Conservation (phyloP, 2,329 filamentous ascomycete species). For the Thelonectria discophora region DNA sequence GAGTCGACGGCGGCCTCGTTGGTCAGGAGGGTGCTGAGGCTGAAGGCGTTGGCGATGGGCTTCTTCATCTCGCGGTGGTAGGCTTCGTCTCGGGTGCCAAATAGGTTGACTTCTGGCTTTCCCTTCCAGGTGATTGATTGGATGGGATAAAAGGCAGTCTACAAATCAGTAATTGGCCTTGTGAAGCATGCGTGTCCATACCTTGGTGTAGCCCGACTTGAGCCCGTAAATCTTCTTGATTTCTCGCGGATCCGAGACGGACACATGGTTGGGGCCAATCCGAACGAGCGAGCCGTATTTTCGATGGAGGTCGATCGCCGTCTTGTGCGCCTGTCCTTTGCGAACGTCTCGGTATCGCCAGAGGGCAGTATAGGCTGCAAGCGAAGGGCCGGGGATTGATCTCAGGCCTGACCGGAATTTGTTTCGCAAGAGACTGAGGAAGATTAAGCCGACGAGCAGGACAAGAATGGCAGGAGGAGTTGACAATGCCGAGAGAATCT, state of each 20-base stretch:
- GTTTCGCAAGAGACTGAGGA: slow-evolving; percentile 4
- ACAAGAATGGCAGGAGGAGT: not conserved
- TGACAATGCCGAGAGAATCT: not conserved
- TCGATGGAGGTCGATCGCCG: slow-evolving; percentile 8
- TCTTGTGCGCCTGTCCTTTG: slow-evolving; percentile 18
- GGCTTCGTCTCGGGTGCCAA: slow-evolving; percentile 16
- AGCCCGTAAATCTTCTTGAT: slow-evolving; percentile 29
- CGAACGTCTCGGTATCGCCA: slow-evolving; percentile 19
- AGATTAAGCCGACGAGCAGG: not conserved
- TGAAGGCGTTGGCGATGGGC: slow-evolving; percentile 16
- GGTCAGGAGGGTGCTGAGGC: slow-evolving; percentile 11
- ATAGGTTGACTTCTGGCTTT: slow-evolving; percentile 16
- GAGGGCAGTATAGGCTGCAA: slow-evolving; percentile 14
- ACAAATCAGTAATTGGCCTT: not conserved
- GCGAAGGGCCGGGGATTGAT: slow-evolving; percentile 3
- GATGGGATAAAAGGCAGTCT: slow-evolving; percentile 21
- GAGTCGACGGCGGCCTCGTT: slow-evolving; percentile 18
- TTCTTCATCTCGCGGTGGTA: slow-evolving; percentile 24
- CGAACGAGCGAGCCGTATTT: slow-evolving; percentile 12
- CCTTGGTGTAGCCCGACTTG: slow-evolving; percentile 28
- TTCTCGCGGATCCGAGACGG: slow-evolving; percentile 22
- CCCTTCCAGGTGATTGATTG: slow-evolving; percentile 19
- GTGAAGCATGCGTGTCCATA: not conserved
- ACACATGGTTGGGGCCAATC: slow-evolving; percentile 25
- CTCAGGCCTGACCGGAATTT: slow-evolving; percentile 8